phyloP scores from a whole-genome alignment of 805 yeast genomes.

The Spathaspora girioi region DNA sequence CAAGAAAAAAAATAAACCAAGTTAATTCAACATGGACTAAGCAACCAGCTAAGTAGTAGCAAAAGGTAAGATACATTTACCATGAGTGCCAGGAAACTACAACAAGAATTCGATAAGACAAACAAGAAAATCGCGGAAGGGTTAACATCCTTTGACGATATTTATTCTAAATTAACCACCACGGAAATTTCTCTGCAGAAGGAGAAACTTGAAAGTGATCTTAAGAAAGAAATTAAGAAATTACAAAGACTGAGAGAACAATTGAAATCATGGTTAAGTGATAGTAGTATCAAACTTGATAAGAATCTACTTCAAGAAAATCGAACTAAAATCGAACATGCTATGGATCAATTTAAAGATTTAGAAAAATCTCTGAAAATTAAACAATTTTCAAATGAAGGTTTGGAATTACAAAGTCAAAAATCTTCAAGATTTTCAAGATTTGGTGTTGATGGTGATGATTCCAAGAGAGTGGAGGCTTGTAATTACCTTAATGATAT shows the following conservation, averaged over 20 bases:
- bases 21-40: not conserved
- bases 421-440: slow-evolving; percentile 13
- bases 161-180: slow-evolving; percentile 78
- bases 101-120: slow-evolving; percentile 85
- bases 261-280: slow-evolving; percentile 90
- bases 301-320: slow-evolving; percentile 50
- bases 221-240: slow-evolving; percentile 92
- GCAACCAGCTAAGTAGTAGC: not conserved
- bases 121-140: slow-evolving; percentile 92
- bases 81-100: slow-evolving; percentile 45
- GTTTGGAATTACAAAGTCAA: slow-evolving; percentile 62
- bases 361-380: slow-evolving; percentile 91
- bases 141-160: slow-evolving; percentile 74
- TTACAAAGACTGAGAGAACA: slow-evolving; percentile 92
- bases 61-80: not conserved
- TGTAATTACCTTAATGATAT: slow-evolving; percentile 63
- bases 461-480: slow-evolving; percentile 73
- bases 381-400: slow-evolving; percentile 92
- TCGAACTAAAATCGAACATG: slow-evolving; percentile 70
- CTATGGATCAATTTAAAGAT: slow-evolving; percentile 95
- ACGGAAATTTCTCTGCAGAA: slow-evolving; percentile 85
- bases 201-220: slow-evolving; percentile 88
- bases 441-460: slow-evolving; percentile 62
- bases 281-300: slow-evolving; percentile 82
- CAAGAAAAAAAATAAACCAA: not conserved